Evolutionary conservation across 2,329 filamentous ascomycete genomes (phyloP).

Genomic region (Colletotrichum limetticola): DNA sequence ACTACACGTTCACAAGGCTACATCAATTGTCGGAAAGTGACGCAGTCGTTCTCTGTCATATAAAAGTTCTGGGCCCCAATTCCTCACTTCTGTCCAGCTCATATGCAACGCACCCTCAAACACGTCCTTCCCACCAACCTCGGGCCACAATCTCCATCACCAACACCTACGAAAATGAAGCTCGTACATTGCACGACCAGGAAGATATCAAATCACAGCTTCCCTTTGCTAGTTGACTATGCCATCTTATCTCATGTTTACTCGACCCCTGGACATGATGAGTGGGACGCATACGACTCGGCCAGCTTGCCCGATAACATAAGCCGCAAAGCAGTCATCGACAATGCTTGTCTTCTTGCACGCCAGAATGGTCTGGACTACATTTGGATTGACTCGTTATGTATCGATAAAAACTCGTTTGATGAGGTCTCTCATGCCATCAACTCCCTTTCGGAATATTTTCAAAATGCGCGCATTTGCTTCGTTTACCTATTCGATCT

Average conservation of each 20-base stretch:
- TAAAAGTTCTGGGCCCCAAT: too few species aligned
- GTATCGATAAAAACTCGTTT: neutral
- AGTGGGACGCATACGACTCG: neutral
- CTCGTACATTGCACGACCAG: too few species aligned
- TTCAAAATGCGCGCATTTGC: neutral
- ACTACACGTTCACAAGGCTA: too few species aligned
- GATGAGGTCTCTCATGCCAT: neutral
- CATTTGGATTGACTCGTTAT: constrained; percentile 1
- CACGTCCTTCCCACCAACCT: too few species aligned
- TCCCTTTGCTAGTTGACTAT: neutral
- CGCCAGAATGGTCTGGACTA: neutral
- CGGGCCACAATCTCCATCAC: too few species aligned
- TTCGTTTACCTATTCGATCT: constrained; percentile 9
- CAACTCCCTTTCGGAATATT: neutral
- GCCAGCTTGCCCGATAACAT: neutral
- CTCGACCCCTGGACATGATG: constrained; percentile 1
- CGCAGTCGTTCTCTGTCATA: too few species aligned
- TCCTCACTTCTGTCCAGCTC: too few species aligned
- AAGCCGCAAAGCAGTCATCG: neutral
- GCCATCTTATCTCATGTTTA: constrained; percentile 13
- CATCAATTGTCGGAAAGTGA: too few species aligned
- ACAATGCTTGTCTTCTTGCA: neutral
- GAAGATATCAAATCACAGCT: too few species aligned
- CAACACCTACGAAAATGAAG: too few species aligned
- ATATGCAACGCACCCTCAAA: too few species aligned